These are phyloP conservation scores for Lepraria neglecta DNA, from an alignment of 495 filamentous ascomycete species.

Conservation along the genomic window DNA sequence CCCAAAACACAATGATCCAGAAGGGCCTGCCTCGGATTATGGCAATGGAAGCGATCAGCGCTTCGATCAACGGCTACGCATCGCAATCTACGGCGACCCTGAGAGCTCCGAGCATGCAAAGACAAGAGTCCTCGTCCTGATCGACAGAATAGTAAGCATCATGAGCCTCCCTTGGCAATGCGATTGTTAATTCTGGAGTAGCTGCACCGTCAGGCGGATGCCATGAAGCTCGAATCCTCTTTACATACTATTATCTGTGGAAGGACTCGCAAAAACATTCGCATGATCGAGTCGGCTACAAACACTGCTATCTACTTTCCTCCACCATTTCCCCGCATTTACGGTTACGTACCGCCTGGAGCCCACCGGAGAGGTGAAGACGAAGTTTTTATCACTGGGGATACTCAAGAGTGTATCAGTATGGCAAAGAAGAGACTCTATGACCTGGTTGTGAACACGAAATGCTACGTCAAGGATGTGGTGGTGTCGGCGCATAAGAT, in stretches of 20 bases:
- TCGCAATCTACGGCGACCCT: slow-evolving; percentile 91
- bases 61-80: slow-evolving; percentile 74
- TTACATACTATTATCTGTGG: slow-evolving; percentile 88
- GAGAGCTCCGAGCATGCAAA: slow-evolving; percentile 96
- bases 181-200: slow-evolving; percentile 40
- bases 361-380: slow-evolving; percentile 74
- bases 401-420: slow-evolving; percentile 69
- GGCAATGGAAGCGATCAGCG: slow-evolving; percentile 59
- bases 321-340: slow-evolving; percentile 81
- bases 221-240: slow-evolving; percentile 73
- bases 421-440: slow-evolving; percentile 83
- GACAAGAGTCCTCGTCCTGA: slow-evolving; percentile 90
- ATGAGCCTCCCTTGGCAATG: slow-evolving; percentile 2
- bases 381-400: slow-evolving; percentile 89
- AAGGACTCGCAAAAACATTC: slow-evolving; percentile 89
- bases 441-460: slow-evolving; percentile 68
- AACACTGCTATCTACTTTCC: slow-evolving; percentile 97
- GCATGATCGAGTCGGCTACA: slow-evolving; percentile 87
- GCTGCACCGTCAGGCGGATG: slow-evolving; percentile 81
- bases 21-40: slow-evolving; percentile 53
- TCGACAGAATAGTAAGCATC: slow-evolving; percentile 82
- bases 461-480: slow-evolving; percentile 87
- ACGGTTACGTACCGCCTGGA: slow-evolving; percentile 76
- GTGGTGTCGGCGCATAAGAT: slow-evolving; percentile 80
- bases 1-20: slow-evolving; percentile 57